Base-by-base conservation (phyloP, 257 asterid genomes). In the Rhazya stricta region DNA sequence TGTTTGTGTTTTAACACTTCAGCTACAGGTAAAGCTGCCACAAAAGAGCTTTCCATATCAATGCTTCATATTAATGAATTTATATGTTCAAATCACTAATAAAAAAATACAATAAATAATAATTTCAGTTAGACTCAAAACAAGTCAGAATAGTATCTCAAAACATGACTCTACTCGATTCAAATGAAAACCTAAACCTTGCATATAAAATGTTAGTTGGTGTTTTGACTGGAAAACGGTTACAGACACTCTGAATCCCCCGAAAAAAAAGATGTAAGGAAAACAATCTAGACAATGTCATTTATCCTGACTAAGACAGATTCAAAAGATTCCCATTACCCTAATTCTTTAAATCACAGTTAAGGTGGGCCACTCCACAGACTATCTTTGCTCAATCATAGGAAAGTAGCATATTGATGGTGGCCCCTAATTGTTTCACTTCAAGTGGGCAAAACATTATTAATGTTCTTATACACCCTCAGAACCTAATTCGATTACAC, bases 21-120 rank as follows among this genome's bases (percentile, higher is more conserved):
- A 91, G 98, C 94, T 51, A 79, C 97, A 29, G 88, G 86, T 82
- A 93, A 83, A 86, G 96, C 92, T 75, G 88, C 88, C 43, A 74
- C 77, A 63, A 93, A 91, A 84, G 83, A 83, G 77, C 84, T 83
- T 21, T 11, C 9, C 42, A 21, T 9, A 13, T 32, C 48, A 71
- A 34, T 34, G 9, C 29, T 51, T 34, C 37, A 23, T 72, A 27
- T n/a, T n/a, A n/a, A n/a, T n/a, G n/a, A n/a, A n/a, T 25, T 61
- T 8, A 16, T 51, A 56, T 39, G 19, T 50, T n/a, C 15, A 34
- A 46, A 32, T 9, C n/a, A 32, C 50, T 21, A 34, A 71, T 12
- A 36, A 41, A 39, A 50, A 39, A 30, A 50, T 41, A 67, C 65
- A 32, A 34, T 7, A 19, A 4, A 27, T 5, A 19, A 32, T 63